Conservation (phyloP, 257 asterid genomes). For the Solanum paucissectum region DNA sequence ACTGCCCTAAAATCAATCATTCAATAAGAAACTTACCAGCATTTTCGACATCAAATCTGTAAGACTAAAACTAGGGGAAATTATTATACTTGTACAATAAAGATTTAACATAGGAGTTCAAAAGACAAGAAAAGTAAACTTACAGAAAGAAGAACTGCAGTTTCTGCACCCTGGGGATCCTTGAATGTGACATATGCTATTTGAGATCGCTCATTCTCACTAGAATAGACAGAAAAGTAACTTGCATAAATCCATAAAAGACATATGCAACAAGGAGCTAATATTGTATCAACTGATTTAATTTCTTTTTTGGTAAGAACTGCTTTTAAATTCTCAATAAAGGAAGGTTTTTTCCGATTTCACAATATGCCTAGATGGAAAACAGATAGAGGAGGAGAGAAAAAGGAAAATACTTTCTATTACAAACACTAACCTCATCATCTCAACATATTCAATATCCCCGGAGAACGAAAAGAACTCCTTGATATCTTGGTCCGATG, state of each 20-base stretch:
- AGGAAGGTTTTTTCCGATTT: neutral
- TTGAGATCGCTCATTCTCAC: slow-evolving; percentile 54
- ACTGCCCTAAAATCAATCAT: neutral
- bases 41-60: neutral
- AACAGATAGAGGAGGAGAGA: neutral
- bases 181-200: slow-evolving; percentile 53
- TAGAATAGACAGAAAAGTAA: slow-evolving; percentile 4
- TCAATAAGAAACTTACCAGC: neutral
- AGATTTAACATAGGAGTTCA: neutral
- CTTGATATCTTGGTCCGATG: slow-evolving; percentile 48
- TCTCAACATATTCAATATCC: slow-evolving; percentile 44
- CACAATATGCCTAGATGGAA: neutral
- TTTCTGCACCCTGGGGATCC: slow-evolving; percentile 52
- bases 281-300: neutral
- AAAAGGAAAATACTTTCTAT: neutral
- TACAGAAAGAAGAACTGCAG: slow-evolving; percentile 67
- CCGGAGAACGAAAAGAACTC: slow-evolving; percentile 79
- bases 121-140: neutral
- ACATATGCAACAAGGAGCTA: neutral
- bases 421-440: slow-evolving; percentile 34
- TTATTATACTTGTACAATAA: neutral
- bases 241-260: neutral
- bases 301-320: neutral
- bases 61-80: neutral
- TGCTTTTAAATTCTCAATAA: neutral